Percentiles rank a stretch among this genome's conserved stretches.
Evolutionary conservation across 495 filamentous ascomycete species (phyloP).

Genomic region (Lasiosphaeria miniovina): DNA sequence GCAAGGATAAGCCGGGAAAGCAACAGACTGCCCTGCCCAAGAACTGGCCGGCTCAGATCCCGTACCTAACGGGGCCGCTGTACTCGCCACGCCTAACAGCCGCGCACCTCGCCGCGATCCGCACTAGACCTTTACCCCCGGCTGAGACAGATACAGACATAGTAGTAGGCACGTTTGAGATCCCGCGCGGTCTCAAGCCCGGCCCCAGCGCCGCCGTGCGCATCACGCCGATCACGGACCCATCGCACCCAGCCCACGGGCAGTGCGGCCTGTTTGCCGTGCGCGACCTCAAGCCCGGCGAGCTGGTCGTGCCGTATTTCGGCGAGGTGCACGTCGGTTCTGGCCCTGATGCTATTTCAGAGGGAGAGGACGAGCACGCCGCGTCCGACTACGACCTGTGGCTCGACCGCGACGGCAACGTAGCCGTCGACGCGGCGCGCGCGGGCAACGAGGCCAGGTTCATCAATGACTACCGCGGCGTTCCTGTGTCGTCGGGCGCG

Average conservation of each 20-base stretch:
- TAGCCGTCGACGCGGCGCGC: constrained; percentile 62
- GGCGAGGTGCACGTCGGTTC: constrained; percentile 54
- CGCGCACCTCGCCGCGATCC: constrained; percentile 36
- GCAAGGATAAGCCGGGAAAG: neutral
- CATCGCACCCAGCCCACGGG: constrained; percentile 56
- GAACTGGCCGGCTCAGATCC: constrained; percentile 56
- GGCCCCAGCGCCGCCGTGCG: constrained; percentile 48
- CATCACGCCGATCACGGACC: constrained; percentile 52
- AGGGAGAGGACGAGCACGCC: constrained; percentile 33
- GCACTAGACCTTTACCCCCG: constrained; percentile 27
- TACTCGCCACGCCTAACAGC: constrained; percentile 47
- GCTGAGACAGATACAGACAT: neutral
- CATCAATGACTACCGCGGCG: constrained; percentile 71
- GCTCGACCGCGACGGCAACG: constrained; percentile 53
- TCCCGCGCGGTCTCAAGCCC: constrained; percentile 34
- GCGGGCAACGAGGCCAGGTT: constrained; percentile 69
- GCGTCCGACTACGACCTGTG: constrained; percentile 65
- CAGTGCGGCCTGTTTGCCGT: constrained; percentile 67
- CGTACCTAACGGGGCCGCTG: constrained; percentile 50
- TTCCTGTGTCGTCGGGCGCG: constrained; percentile 26
- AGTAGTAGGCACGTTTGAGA: constrained; percentile 15
- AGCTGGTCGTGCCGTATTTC: constrained; percentile 63
- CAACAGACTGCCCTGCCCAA: constrained; percentile 33
- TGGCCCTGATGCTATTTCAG: neutral
- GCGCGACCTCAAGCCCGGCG: constrained; percentile 51